phyloP scores from a whole-genome alignment of 371 early-diverging fungal species.

The Mortierella sp. region DNA sequence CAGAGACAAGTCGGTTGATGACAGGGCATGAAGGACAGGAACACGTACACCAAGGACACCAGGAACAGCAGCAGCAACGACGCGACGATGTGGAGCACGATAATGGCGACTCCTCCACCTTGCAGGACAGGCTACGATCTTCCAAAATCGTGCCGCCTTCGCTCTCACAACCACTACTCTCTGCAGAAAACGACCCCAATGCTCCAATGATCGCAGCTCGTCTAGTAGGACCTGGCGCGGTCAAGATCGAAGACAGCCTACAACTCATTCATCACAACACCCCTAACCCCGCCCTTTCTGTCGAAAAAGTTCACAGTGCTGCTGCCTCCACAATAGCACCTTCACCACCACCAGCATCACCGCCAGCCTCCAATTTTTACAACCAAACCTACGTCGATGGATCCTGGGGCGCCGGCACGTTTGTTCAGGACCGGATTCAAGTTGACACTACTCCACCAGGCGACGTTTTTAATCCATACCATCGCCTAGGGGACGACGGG shows the following conservation, averaged over 20 bases:
- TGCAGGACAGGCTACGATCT: background rate
- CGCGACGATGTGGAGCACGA: background rate
- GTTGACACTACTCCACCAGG: constrained; percentile 20
- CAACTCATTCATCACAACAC: background rate
- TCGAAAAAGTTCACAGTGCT: constrained; percentile 6
- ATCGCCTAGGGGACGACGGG: background rate
- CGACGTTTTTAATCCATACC: background rate
- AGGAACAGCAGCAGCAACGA: background rate
- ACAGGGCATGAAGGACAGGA: background rate
- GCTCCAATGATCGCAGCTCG: background rate
- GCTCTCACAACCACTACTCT: background rate
- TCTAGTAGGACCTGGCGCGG: background rate
- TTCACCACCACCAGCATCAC: background rate
- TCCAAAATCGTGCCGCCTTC: constrained; percentile 2
- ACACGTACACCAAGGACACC: background rate
- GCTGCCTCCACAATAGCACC: background rate
- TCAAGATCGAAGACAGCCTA: constrained; percentile 6
- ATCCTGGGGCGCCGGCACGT: constrained; percentile 42
- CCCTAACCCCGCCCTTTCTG: background rate
- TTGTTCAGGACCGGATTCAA: constrained; percentile 39
- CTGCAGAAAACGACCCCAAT: background rate
- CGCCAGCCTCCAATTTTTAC: constrained; percentile 12
- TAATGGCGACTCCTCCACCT: background rate
- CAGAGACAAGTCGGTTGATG: constrained; percentile 3
- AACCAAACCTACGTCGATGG: constrained; percentile 47